Evolutionary conservation across 306 rosid genomes (phyloP).

Genomic region (Chamaecrista fasciculata): DNA sequence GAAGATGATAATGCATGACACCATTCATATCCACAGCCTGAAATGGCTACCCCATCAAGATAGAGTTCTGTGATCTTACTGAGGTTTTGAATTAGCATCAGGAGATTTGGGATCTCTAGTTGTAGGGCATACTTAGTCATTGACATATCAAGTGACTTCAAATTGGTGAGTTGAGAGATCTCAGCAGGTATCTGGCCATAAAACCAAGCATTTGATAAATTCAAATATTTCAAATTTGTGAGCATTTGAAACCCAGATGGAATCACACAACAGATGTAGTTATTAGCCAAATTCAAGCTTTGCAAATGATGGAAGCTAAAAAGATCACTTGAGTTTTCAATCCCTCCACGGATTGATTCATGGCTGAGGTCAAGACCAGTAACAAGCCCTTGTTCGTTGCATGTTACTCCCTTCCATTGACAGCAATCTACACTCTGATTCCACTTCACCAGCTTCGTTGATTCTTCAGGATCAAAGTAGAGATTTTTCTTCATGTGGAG

Average conservation of each 20-base stretch:
- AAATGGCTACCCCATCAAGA: conserved; percentile 38
- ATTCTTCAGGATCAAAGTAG: not conserved
- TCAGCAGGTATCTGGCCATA: conserved; percentile 13
- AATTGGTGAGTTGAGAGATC: conserved; percentile 19
- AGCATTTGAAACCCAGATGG: conserved; percentile 17
- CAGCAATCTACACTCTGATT: conserved; percentile 25
- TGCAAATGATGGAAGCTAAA: conserved; percentile 6
- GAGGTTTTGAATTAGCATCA: conserved; percentile 17
- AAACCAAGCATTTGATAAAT: conserved; percentile 22
- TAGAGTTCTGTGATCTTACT: conserved; percentile 17
- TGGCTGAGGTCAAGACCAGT: conserved; percentile 3
- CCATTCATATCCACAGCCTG: conserved; percentile 40
- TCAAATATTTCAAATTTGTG: conserved; percentile 13
- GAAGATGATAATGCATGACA: conserved; percentile 23
- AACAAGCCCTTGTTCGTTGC: too few species aligned
- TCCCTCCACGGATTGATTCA: not conserved
- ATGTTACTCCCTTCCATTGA: conserved; percentile 40
- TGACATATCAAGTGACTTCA: too few species aligned
- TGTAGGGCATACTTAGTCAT: too few species aligned
- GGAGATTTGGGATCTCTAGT: conserved; percentile 18
- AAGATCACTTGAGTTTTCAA: conserved; percentile 5
- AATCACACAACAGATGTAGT: not conserved
- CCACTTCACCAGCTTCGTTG: conserved; percentile 32
- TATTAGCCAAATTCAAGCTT: not conserved
- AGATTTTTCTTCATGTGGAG: conserved; percentile 28